Conservation (phyloP, 2,329 filamentous ascomycete genomes). For the Cordyceps militaris region DNA sequence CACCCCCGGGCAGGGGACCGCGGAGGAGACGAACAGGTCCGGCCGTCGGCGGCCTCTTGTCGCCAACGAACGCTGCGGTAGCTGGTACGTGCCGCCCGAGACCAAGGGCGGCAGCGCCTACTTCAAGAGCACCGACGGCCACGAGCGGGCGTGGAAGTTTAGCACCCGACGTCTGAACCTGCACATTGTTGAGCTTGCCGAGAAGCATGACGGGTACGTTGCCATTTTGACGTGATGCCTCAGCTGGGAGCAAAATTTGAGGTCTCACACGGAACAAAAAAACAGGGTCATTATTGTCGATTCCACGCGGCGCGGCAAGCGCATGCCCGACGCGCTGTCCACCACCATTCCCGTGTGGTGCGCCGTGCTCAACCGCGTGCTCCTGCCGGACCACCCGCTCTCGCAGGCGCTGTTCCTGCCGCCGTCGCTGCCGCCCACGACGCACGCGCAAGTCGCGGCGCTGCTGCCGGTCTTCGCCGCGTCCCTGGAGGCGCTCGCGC, state of each 20-base stretch:
- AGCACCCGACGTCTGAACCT: constrained; percentile 79
- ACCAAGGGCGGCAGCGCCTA: constrained; percentile 70
- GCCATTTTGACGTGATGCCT: neutral
- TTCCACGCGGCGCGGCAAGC: constrained; percentile 85
- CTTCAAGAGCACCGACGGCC: constrained; percentile 97
- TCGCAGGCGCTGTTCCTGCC: constrained; percentile 59
- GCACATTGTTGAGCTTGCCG: constrained; percentile 66
- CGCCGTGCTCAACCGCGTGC: constrained; percentile 69
- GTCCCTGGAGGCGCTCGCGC: constrained; percentile 46
- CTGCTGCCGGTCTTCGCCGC: constrained; percentile 49
- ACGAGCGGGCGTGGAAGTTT: constrained; percentile 85
- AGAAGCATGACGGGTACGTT: constrained; percentile 57
- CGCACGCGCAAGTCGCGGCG: constrained; percentile 68
- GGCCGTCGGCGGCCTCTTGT: constrained; percentile 67
- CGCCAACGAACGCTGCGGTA: constrained; percentile 91
- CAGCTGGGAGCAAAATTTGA: neutral
- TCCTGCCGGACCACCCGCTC: constrained; percentile 56
- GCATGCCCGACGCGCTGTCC: constrained; percentile 89
- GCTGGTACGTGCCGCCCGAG: constrained; percentile 76
- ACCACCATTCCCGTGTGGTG: constrained; percentile 96
- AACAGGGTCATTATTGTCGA: constrained; percentile 75
- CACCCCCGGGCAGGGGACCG: too few species aligned
- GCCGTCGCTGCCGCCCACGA: constrained; percentile 62
- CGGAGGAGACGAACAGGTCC: neutral
- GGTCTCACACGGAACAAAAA: neutral